Percentiles rank a stretch among this genome's conserved stretches.
Conservation (phyloP, 75 land plant species). For the Larix kaempferi region DNA sequence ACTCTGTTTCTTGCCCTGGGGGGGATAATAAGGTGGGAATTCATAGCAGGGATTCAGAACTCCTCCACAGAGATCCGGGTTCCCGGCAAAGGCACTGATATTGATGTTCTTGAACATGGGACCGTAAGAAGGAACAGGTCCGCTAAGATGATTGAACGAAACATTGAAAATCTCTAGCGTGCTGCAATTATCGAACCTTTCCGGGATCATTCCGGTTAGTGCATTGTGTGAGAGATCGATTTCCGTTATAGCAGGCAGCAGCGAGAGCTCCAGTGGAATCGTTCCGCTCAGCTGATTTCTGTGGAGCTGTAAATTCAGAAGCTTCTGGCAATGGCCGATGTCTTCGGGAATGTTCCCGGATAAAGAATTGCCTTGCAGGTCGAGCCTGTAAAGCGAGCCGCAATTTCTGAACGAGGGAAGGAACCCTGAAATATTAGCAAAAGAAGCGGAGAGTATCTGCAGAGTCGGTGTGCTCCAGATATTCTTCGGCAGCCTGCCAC, state of each 20-base stretch:
- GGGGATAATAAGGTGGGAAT: not conserved
- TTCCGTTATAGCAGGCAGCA: conserved; percentile 53
- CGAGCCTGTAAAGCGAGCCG: conserved; percentile 42
- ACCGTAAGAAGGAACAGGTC: conserved; percentile 54
- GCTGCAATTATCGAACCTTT: conserved; percentile 46
- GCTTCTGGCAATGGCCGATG: conserved; percentile 51
- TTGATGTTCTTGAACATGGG: conserved; percentile 26
- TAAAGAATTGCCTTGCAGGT: conserved; percentile 53
- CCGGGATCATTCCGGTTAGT: conserved; percentile 63
- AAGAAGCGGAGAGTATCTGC: conserved; percentile 56
- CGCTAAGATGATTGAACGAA: conserved; percentile 58
- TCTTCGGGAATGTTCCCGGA: conserved; percentile 56
- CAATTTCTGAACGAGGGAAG: conserved; percentile 51
- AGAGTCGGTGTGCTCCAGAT: conserved; percentile 47
- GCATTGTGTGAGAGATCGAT: conserved; percentile 60
- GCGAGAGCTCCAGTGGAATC: conserved; percentile 71
- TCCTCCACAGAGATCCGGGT: conserved; percentile 76
- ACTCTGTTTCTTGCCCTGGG: conserved; percentile 23
- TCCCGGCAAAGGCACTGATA: conserved; percentile 54
- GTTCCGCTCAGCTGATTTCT: conserved; percentile 59
- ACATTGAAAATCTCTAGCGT: conserved; percentile 76
- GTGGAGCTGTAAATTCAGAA: conserved; percentile 39
- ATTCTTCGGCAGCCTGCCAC: conserved; percentile 26
- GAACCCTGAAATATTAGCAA: conserved; percentile 27
- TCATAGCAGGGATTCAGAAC: conserved; percentile 30